Evolutionary conservation across 2,329 filamentous ascomycete species (phyloP), one percentile per base, ranked within the genome.

Genomic region (Coccinonectria pachysandricola): DNA sequence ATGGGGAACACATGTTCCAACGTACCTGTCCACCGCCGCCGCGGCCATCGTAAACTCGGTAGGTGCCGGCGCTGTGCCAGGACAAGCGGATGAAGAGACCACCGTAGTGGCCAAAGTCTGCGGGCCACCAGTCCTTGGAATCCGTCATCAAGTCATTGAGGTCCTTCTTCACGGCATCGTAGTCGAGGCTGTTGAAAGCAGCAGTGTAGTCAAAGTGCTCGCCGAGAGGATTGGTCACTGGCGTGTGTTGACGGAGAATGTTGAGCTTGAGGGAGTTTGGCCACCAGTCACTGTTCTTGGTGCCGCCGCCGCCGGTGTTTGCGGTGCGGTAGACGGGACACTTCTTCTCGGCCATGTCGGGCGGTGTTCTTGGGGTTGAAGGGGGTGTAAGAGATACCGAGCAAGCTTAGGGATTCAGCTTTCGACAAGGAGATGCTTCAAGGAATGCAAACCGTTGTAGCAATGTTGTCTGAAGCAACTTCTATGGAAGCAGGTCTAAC

Each of bases 61-160:
- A 85, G 26, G 80, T 87, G 34, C 81, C 81, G 14, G 81, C 72
- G 40, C 75, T 75, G 64, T 86, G 81, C 81, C 81, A 87, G 34
- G 79, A 75, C 76, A 86, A 76, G 31, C 81, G 78, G 49, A 87
- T 67, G 54, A 87, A 85, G 15, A 86, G 67, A 53, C 80, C 79
- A 39, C 80, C 80, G 43, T 86, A 87, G 64, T 85, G 78, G 30
- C 80, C 80, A 46, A 80, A 83, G 50, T 87, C 81, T 16, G 81
- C 81, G 1, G 81, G 81, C 81, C 81, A 87, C 72, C 71, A 85
- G 20, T 81, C 75, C 57, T 86, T 75, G 3, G 79, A 85, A 50
- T 83, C 74, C 26, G 80, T 86, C 75, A 85, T 79, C 45, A 86
- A 50, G 11, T 60, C 63, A n/a, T 60, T 44, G 5, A 87, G 56